phyloP scores from a whole-genome alignment of 208 protist species.

The Leishmania martiniquensis region DNA sequence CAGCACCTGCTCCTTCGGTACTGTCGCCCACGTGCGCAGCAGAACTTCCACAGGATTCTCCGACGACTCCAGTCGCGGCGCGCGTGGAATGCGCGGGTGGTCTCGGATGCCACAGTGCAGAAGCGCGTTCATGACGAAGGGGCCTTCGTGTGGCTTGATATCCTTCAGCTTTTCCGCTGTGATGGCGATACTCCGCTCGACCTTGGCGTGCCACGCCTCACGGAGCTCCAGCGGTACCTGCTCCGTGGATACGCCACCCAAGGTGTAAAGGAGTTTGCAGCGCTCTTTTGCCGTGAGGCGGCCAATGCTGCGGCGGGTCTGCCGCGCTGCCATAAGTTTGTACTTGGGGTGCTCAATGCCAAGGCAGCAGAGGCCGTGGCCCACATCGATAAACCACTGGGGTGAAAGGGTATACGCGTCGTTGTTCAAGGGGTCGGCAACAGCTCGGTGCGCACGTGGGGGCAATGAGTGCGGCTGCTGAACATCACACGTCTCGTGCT shows the following conservation, averaged over 20 bases:
- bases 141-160: constrained; percentile 68
- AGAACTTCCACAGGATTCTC: constrained; percentile 85
- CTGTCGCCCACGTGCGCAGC: constrained; percentile 69
- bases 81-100: constrained; percentile 73
- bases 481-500: neutral
- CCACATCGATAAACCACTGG: constrained; percentile 83
- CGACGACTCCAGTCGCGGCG: constrained; percentile 24
- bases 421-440: constrained; percentile 35
- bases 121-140: constrained; percentile 81
- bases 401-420: constrained; percentile 45
- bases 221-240: constrained; percentile 52
- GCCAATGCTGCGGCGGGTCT: constrained; percentile 53
- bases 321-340: constrained; percentile 73
- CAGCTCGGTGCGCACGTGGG: constrained; percentile 6
- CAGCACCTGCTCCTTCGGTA: constrained; percentile 76
- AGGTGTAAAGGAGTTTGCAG: constrained; percentile 82
- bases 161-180: constrained; percentile 60
- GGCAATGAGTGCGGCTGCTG: neutral
- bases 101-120: constrained; percentile 63
- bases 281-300: constrained; percentile 59
- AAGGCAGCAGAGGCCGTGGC: constrained; percentile 76
- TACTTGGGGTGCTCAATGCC: constrained; percentile 79
- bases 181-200: constrained; percentile 52
- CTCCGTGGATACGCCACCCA: constrained; percentile 48
- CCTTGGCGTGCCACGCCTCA: constrained; percentile 63